Percentiles rank a stretch among this genome's conserved stretches.
These are phyloP conservation scores for Turnera subulata DNA, from an alignment of 345 rosid genomes.

Conservation along the genomic window DNA sequence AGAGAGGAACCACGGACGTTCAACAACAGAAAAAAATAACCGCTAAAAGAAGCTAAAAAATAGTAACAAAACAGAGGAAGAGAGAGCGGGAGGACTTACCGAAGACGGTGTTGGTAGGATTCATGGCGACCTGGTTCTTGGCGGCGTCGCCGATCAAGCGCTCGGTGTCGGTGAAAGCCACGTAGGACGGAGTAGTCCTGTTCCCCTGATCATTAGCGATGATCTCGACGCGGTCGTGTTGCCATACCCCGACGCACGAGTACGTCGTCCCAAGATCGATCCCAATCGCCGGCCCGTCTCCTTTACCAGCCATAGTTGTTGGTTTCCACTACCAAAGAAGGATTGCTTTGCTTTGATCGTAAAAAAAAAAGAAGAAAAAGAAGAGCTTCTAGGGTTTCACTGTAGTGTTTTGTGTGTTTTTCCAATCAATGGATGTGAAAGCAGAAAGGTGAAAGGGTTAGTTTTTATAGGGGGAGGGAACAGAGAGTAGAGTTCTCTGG, in stretches of 20 bases:
- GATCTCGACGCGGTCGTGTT: constrained; percentile 41
- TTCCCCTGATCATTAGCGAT: constrained; percentile 41
- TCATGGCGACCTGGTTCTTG: constrained; percentile 44
- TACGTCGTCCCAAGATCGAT: constrained; percentile 34
- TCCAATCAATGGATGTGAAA: background rate
- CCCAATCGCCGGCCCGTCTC: constrained; percentile 36
- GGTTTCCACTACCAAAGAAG: no score
- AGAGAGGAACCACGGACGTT: no score
- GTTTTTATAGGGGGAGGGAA: background rate
- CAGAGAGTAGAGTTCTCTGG: background rate
- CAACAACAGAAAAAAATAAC: no score
- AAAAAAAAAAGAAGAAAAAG: background rate
- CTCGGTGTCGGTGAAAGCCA: constrained; percentile 38
- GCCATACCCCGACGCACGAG: constrained; percentile 40
- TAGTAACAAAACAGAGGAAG: background rate
- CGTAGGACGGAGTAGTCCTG: constrained; percentile 39
- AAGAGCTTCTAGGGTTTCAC: background rate
- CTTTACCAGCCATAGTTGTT: constrained; percentile 27
- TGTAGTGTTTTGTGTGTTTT: background rate
- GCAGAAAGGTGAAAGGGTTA: background rate
- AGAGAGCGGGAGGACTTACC: constrained; percentile 14
- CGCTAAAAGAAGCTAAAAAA: no score
- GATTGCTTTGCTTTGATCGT: background rate
- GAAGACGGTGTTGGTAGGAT: constrained; percentile 35
- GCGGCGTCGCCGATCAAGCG: constrained; percentile 42